Base-by-base conservation (phyloP, 2,329 filamentous ascomycete species). In the Apiospora sp. region DNA sequence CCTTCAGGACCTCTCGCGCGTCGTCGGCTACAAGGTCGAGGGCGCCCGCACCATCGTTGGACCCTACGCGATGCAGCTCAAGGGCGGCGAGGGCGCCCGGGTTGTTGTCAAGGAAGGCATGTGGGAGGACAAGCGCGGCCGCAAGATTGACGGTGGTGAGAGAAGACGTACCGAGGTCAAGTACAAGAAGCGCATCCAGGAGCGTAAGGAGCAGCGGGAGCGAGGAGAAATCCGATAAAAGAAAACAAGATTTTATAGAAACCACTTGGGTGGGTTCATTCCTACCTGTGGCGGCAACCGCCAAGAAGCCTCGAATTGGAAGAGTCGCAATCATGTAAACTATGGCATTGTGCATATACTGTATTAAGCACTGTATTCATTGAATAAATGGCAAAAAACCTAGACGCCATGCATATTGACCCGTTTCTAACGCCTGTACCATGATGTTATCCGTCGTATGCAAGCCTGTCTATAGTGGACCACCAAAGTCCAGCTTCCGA, bases 71-170 rank as follows among this genome's bases (percentile, higher is more conserved):
- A 86, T 92, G 80, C 90, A 91, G 5, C 80, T 95, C 41, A 92
- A 93, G 82, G 89, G 89, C 0, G 88, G 90, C 0, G 84, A 86
- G 54, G 91, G 90, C 12, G 93, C 92, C 14, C 86, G 87, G 70
- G 87, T 98, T 76, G 87, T 87, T 75, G 88, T 94, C 30, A 90
- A 92, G 72, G 95, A 98, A 82, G 95, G 96, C 13, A 92, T 98
- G 86, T 98, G 96, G 96, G 96, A 98, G 86, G 88, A 95, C 79
- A 92, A 89, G 81, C 89, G 92, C 78, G 96, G 96, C 41, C 91
- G 91, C 79, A 98, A 98, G 91, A 92, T 99, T 76, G 95, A 98
- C 83, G 96, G 96, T 80, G 96, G 96, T 87, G 96, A 99, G 87
- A 92, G 96, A 82, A 90, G 96, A 83, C 91, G 90, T 82, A 93